Percentiles rank a stretch among this genome's conserved stretches.
Conservation (phyloP, 1,139 yeast species). For the Kodamaea sp. region DNA sequence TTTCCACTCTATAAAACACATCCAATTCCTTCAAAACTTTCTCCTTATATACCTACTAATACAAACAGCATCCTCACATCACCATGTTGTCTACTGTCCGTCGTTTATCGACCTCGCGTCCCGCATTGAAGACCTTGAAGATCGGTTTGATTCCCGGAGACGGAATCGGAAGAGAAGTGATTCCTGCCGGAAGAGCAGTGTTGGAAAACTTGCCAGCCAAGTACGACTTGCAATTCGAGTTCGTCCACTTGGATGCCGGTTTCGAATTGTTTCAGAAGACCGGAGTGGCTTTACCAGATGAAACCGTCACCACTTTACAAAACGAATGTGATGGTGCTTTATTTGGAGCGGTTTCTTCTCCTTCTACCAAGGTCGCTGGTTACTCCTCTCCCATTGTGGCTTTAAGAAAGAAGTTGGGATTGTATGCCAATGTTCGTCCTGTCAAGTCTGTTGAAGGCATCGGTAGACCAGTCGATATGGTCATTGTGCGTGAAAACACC, state of each 20-base stretch:
- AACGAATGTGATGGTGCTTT: slow-evolving; percentile 93
- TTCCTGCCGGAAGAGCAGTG: slow-evolving; percentile 89
- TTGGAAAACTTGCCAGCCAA: slow-evolving; percentile 77
- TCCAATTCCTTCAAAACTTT: too few species aligned
- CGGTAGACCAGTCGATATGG: slow-evolving; percentile 91
- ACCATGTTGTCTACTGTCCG: slow-evolving; percentile 25
- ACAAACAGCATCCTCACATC: too few species aligned
- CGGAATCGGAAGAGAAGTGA: slow-evolving; percentile 96
- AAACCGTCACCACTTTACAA: slow-evolving; percentile 78
- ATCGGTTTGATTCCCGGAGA: slow-evolving; percentile 90
- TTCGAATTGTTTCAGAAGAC: slow-evolving; percentile 89
- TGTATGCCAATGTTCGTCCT: slow-evolving; percentile 96
- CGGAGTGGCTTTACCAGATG: slow-evolving; percentile 93
- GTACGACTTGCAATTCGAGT: slow-evolving; percentile 78
- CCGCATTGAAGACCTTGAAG: slow-evolving; percentile 38
- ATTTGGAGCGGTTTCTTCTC: slow-evolving; percentile 96
- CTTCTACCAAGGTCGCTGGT: slow-evolving; percentile 90
- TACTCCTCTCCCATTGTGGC: slow-evolving; percentile 98
- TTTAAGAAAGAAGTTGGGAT: slow-evolving; percentile 88
- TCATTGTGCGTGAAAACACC: slow-evolving; percentile 96
- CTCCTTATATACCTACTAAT: too few species aligned
- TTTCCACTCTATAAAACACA: too few species aligned
- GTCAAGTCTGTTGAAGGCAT: slow-evolving; percentile 88
- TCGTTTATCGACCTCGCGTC: slow-evolving; percentile 41
- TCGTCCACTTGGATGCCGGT: slow-evolving; percentile 89